Percentiles rank a stretch among this genome's conserved stretches.
phyloP scores from a whole-genome alignment of 2,329 filamentous ascomycete species.

The Sarocladiaceae sp. region DNA sequence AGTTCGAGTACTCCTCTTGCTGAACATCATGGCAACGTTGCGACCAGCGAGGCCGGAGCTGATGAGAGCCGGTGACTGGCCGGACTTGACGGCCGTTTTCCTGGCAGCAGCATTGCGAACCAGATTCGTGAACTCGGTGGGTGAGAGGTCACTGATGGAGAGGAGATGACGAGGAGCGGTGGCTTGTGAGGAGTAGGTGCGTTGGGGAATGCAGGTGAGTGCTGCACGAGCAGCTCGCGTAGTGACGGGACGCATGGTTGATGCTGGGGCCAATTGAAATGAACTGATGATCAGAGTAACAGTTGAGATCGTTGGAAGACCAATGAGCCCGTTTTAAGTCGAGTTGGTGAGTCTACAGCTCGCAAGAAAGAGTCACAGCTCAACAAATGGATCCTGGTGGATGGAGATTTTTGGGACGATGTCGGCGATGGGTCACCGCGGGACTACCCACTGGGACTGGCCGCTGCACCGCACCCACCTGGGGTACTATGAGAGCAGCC shows the following conservation, averaged over 20 bases:
- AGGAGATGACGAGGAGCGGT: conserved; percentile 72
- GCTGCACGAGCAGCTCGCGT: conserved; percentile 27
- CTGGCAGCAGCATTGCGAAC: conserved; percentile 74
- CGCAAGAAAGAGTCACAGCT: too few species aligned
- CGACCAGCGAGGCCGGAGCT: conserved; percentile 61
- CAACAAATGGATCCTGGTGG: too few species aligned
- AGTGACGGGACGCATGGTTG: conserved; percentile 27
- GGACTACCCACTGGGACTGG: too few species aligned
- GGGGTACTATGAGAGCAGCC: too few species aligned
- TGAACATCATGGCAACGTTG: conserved; percentile 94
- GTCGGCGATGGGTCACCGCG: too few species aligned
- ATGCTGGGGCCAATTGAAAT: not conserved
- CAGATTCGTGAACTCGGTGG: conserved; percentile 71
- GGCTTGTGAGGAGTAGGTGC: conserved; percentile 33
- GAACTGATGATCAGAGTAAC: not conserved
- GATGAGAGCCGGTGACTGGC: conserved; percentile 47
- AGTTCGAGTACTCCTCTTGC: conserved; percentile 89
- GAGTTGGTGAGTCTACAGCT: too few species aligned
- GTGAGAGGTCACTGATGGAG: conserved; percentile 80
- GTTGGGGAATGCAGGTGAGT: conserved; percentile 30
- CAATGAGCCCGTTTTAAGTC: too few species aligned
- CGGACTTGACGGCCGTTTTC: conserved; percentile 72
- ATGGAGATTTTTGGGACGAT: too few species aligned
- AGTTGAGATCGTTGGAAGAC: too few species aligned
- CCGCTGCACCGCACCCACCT: too few species aligned